Base-by-base conservation (phyloP, 1,284 basidiomycete species). In the Inonotus obliquus region DNA sequence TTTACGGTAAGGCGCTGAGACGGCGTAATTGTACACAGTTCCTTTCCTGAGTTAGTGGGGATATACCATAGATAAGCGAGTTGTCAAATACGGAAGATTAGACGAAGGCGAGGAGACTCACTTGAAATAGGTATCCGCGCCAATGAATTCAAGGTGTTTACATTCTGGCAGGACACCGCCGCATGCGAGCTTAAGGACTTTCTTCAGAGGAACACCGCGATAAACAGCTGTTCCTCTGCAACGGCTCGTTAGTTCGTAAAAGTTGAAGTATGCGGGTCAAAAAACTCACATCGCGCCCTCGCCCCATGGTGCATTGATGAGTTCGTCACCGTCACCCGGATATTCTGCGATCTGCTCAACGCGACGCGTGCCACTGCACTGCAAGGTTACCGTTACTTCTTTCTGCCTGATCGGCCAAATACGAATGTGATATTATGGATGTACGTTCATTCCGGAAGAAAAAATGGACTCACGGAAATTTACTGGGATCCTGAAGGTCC, bases 61-160 rank as follows among this genome's bases (percentile, higher is more conserved):
- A 21, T 14, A 11, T n/a, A 19, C 4, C 41, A 27, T n/a, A 37
- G 14, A 38, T 23, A 29, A 39, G 19, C 37, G 4, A 61, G 9
- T 6, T 27, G n/a, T 10, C 17, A 47, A 44, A 19, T 39, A 39
- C 41, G 48, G 13, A 27, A 35, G 10, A 27, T 3, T 19, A 25
- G 13, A 14, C n/a, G 37, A 41, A 17, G 5, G 19, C 44, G 38
- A 29, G 9, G 27, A 37, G 13, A 67, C 74, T 57, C 60, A 79
- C 81, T 83, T 83, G 75, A 83, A 83, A 67, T 83, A 83, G 2
- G 81, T 83, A 63, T 83, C 81, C 1, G 81, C 81, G 25, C 82
- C 81, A 61, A 83, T 77, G 68, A 83, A 80, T 67, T 84, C 82
- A 64, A 83, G 71, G 64, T 83, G 81, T 66, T 79, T 68, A 58